Base-by-base conservation (phyloP, 225 moss, liverwort and hornwort genomes). In the Sphagnum contortum region DNA sequence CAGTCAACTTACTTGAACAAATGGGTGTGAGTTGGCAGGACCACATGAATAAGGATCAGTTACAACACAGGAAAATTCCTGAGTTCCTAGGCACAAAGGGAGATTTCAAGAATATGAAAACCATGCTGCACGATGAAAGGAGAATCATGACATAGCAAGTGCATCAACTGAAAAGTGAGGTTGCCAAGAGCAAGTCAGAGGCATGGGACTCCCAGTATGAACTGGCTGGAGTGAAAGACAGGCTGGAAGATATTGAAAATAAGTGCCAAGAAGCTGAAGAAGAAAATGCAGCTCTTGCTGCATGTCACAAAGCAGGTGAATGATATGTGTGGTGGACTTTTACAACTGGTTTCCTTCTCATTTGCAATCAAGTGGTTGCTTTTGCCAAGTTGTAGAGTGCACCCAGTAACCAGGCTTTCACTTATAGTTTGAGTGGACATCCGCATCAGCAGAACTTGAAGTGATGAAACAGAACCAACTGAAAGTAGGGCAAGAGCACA, bases 111-210 rank as follows among this genome's bases (percentile, higher is more conserved):
- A 79, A 69, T 64, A 64, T 76, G 44, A 56, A 71, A 49, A 75
- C 76, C 6, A 74, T 83, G 62, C 73, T 76, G 47, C 70, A 57
- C 68, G 82, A 79, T 61, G 62, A 73, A 48, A 73, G 79, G 50
- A 64, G 47, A 6, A 79, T 66, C 29, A 76, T 78, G 46, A 75
- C 73, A 57, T 79, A 76, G 69, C 82, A 83, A 68, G 75, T 79
- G 54, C 45, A 58, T 55, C 76, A 74, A 51, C 66, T 83, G 49
- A 79, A 79, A 61, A 66, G 66, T 62, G 74, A 64, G 4, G 79
- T 83, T 48, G 73, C 60, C 9, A 45, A 62, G 44, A 83, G 73
- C 66, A 73, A 79, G 10, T 63, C 60, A 12, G 60, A 53, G 44
- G 62, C 79, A 63, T 49, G 47, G 45, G 60, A 59, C 29, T 73